Base-by-base conservation (phyloP, 2,329 filamentous ascomycete genomes). In the Fusarium protoensiforme region DNA sequence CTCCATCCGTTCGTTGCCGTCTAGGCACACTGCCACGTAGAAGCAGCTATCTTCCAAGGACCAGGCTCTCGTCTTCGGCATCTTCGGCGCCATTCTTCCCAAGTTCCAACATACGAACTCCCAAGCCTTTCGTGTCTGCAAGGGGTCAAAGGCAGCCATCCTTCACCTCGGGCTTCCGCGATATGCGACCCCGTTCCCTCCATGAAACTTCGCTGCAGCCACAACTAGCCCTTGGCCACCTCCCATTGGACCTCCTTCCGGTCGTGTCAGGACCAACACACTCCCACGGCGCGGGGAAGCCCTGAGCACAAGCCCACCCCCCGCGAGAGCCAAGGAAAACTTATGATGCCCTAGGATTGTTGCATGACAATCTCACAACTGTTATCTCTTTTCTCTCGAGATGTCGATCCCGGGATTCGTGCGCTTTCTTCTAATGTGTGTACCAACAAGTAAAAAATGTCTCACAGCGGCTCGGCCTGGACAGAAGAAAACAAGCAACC, bases 311-410 rank as follows among this genome's bases (percentile, higher is more conserved):
- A 46, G 39, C 36, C 27, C 38, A 43, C 20, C 57, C 57, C 36
- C 31, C 43, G 56, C 33, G 33, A 16, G 29, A 64, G 16, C 57
- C 22, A 36, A 31, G 39, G 31, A 56, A 57, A 57, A 59, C 68
- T 62, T 53, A 61, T 66, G 58, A 64, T 74, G n/a, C 20, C 8
- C 64, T 53, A 59, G 58, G 41, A 63, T 62, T 69, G 18, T 68
- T 64, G 61, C 56, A 67, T 74, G 64, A 67, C 31, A 43, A 29
- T 51, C 39, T 58, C 43, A 33, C 43, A 43, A 38, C 35, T 31
- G 39, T 43, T 53, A 27, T 64, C 46, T 57, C 33, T 60, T 60
- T 58, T 8, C 36, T 57, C 35, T 35, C 22, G 4, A 46, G 36
- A 57, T 48, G 35, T 36, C 38, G 48, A 48, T 38, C 51, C 73